Percentiles rank a stretch among this genome's conserved stretches.
Evolutionary conservation across 208 protist species (phyloP).

Genomic region (Leishmania amazonensis): DNA sequence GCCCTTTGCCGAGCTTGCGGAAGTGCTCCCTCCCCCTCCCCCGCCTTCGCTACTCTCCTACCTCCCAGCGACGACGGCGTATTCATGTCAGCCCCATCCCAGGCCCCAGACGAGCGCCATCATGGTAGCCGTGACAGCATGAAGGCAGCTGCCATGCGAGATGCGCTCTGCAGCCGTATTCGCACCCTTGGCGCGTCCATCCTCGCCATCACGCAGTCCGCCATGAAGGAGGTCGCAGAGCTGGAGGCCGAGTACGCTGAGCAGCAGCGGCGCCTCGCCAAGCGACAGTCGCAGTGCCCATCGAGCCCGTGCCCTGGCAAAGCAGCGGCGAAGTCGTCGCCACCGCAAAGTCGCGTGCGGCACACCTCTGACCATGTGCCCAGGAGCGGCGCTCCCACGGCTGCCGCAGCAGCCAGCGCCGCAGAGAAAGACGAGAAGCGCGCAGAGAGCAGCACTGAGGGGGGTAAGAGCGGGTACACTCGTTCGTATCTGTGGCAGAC

Average conservation of each 20-base stretch:
- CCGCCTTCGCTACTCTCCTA: neutral
- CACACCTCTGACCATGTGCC: neutral
- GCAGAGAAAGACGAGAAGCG: neutral
- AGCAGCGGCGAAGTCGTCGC: neutral
- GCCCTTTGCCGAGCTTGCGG: neutral
- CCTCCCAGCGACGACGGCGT: neutral
- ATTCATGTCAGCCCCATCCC: neutral
- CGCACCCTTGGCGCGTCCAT: constrained; percentile 38
- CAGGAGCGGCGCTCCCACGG: neutral
- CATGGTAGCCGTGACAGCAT: neutral
- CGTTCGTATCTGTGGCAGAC: neutral
- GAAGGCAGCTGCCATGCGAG: constrained; percentile 12
- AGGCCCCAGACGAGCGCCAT: neutral
- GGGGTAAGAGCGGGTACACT: neutral
- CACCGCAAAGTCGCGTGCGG: neutral
- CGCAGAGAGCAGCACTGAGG: neutral
- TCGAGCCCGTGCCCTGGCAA: neutral
- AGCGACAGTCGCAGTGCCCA: neutral
- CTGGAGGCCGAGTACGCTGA: constrained; percentile 14
- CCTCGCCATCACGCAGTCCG: constrained; percentile 31
- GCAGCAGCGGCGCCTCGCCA: neutral
- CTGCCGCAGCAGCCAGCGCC: neutral
- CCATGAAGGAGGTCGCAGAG: constrained; percentile 16
- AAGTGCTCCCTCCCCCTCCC: neutral
- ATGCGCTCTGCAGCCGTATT: constrained; percentile 49